Evolutionary conservation across 176 grass and related monocot genomes (phyloP).

Genomic region (Zea luxurians): DNA sequence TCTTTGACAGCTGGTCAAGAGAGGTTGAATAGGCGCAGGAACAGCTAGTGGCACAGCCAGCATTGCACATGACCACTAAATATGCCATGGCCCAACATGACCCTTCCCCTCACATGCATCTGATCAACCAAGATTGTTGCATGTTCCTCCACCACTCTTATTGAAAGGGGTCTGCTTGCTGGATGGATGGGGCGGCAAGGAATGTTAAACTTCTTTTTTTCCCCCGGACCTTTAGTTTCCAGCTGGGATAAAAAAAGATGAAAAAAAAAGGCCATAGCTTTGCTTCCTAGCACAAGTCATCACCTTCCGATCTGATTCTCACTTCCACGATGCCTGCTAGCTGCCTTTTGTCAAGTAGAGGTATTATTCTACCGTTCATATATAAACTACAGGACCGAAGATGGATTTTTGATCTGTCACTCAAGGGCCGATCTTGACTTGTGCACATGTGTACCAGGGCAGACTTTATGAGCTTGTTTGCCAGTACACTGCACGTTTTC

Average conservation of each 20-base stretch:
- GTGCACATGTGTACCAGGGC: not conserved
- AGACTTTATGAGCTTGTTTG: constrained; percentile 21
- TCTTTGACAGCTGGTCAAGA: constrained; percentile 10
- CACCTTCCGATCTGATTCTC: not conserved
- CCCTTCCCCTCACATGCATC: constrained; percentile 39
- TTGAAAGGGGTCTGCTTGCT: not conserved
- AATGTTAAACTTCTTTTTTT: constrained; percentile 1
- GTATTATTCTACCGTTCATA: not conserved
- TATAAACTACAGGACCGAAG: not conserved
- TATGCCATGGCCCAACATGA: constrained; percentile 32
- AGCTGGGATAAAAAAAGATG: constrained; percentile 19
- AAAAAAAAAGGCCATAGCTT: constrained; percentile 1
- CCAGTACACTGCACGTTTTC: constrained; percentile 18
- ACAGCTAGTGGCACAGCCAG: constrained; percentile 25
- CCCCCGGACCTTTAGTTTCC: not conserved
- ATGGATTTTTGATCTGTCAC: not conserved
- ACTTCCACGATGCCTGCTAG: not conserved
- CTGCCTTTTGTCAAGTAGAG: not conserved
- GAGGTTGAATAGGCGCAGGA: constrained; percentile 1
- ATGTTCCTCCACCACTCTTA: constrained; percentile 11
- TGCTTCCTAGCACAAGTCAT: constrained; percentile 25
- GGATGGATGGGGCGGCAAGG: constrained; percentile 20
- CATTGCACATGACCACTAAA: constrained; percentile 44
- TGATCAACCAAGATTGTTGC: constrained; percentile 5
- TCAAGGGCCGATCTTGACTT: not conserved